Conservation (phyloP, 2,329 filamentous ascomycete species). For the Fusarium musae region DNA sequence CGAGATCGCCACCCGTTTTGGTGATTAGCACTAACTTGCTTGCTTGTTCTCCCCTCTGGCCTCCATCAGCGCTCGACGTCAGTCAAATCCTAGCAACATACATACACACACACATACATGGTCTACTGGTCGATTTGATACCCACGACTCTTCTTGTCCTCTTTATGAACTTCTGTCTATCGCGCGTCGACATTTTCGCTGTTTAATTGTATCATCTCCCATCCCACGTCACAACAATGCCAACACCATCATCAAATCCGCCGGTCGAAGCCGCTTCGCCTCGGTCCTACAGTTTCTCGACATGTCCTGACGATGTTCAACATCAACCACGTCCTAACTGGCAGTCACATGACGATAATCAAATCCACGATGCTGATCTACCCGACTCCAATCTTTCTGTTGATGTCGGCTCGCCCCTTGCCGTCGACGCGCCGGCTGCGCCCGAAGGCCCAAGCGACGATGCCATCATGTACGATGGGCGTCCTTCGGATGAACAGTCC, state of each 20-base stretch:
- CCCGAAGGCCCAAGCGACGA: conserved; percentile 41
- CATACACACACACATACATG: conserved; percentile 9
- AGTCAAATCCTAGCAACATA: conserved; percentile 20
- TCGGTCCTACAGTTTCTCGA: conserved; percentile 53
- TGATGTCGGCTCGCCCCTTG: conserved; percentile 38
- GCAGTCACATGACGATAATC: conserved; percentile 39
- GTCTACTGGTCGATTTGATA: conserved; percentile 33
- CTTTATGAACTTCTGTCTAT: not conserved
- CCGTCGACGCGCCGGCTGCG: conserved; percentile 31
- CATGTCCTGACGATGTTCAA: conserved; percentile 57
- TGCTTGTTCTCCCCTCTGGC: conserved; percentile 31
- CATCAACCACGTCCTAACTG: conserved; percentile 42
- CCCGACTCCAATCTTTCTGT: conserved; percentile 32
- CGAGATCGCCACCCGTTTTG: conserved; percentile 42
- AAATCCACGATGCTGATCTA: conserved; percentile 33
- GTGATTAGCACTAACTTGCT: conserved; percentile 39
- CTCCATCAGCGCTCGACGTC: conserved; percentile 34
- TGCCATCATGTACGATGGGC: conserved; percentile 41
- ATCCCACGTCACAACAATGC: conserved; percentile 51
- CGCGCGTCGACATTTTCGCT: not conserved
- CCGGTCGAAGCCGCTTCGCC: conserved; percentile 53
- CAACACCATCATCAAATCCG: conserved; percentile 58
- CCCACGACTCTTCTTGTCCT: conserved; percentile 13
- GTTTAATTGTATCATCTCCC: conserved; percentile 19
- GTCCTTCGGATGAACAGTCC: conserved; percentile 44